These are phyloP conservation scores for Cymodocea nodosa DNA, from an alignment of 116 monocot species.

Conservation along the genomic window DNA sequence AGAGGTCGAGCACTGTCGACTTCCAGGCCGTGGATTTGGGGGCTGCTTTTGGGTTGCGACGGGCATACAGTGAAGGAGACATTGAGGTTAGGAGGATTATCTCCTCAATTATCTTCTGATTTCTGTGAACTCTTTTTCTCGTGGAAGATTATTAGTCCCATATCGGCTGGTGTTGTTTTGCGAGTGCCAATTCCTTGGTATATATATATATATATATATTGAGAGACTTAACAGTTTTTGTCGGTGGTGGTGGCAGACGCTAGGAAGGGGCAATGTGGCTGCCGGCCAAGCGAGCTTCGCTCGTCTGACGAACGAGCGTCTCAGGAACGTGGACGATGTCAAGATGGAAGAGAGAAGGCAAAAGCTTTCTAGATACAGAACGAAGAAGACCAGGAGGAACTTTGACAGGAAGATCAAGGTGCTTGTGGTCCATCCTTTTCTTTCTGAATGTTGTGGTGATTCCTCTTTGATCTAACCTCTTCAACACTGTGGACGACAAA, in stretches of 20 bases:
- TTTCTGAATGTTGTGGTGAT: too few relatives aligned
- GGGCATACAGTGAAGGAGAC: conserved; percentile 20
- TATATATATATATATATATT: too few relatives aligned
- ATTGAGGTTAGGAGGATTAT: conserved; percentile 13
- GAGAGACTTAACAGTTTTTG: too few relatives aligned
- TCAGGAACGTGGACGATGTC: conserved; percentile 28
- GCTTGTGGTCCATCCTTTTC: background rate
- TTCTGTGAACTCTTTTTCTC: too few relatives aligned
- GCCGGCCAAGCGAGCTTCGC: conserved; percentile 8
- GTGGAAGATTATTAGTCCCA: too few relatives aligned
- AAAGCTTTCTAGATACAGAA: conserved; percentile 79
- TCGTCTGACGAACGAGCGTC: conserved; percentile 26
- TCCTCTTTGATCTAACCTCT: too few relatives aligned
- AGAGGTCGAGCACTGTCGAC: conserved; percentile 20
- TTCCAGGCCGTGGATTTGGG: conserved; percentile 22
- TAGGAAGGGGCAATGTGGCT: conserved; percentile 21
- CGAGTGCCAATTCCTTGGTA: too few relatives aligned
- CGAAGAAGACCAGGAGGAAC: conserved; percentile 82
- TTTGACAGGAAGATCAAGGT: conserved; percentile 97
- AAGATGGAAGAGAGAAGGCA: conserved; percentile 64
- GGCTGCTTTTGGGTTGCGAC: conserved; percentile 15
- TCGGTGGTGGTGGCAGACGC: conserved; percentile 43
- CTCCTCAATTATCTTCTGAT: background rate
- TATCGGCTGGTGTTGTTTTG: too few relatives aligned
- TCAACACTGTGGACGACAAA: too few relatives aligned